Evolutionary conservation across 192 early-diverging fungal species (phyloP), one percentile per base, ranked within the genome.

Genomic region (Linnemannia zychae): DNA sequence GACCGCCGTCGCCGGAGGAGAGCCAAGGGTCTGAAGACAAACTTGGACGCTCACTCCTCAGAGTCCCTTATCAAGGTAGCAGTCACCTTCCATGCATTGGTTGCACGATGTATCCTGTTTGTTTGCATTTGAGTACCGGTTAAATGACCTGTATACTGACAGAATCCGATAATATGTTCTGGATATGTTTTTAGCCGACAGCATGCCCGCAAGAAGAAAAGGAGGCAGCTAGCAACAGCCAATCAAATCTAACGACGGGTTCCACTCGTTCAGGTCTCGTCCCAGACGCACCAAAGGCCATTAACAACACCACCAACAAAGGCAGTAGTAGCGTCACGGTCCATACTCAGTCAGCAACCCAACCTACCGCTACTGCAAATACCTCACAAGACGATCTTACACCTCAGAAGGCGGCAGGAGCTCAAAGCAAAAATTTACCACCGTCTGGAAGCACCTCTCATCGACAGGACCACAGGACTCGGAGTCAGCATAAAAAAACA

Each of bases 1-100:
- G 82, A 84, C 68, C 31, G 82, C 13, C 66, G 82, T n/a, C 82
- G 82, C 31, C 72, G 82, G 60, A 67, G 77, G 36, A 84, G 47
- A 34, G 68, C 77, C 15, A 73, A 79, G 47, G 71, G 69, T 2
- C 15, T 53, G 7, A 78, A 63, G 46, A 49, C 16, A 24, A 75
- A 33, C 5, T 34, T 72, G 11, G 72, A 47, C 7, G 13, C 71
- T 16, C 67, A 74, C 20, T 84, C 72, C 31, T 52, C 76, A n/a
- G 82, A 84, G 38, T 78, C 73, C 7, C 18, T 84, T 0, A 37
- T 68, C 24, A 84, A 84, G 82, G 82, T 78, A 75, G 12, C 1
- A 24, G n/a, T 18, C 22, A n/a, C 31, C 12, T n/a, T 28, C 24
- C 46, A 34, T 52, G 11, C 17, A 20, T 37, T 0, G 4, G 1